Percentiles rank a stretch among this genome's conserved stretches.
phyloP scores from a whole-genome alignment of 176 grass and related monocot genomes.

The Carex scoparia region DNA sequence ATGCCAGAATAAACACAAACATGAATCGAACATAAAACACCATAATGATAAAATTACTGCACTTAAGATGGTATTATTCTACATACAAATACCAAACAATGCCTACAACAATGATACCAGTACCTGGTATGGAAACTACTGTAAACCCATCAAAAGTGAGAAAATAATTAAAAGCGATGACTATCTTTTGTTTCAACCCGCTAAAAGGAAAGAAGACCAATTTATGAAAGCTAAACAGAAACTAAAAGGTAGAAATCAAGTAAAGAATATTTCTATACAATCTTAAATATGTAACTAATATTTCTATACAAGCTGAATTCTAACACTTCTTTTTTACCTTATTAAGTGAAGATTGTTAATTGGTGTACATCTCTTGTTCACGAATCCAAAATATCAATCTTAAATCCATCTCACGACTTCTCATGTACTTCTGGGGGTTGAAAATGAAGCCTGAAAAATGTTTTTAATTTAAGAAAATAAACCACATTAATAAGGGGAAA shows the following conservation, averaged over 20 bases:
- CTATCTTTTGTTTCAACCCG: slow-evolving; percentile 8
- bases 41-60: not conserved
- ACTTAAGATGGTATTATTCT: not conserved
- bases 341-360: slow-evolving; percentile 2
- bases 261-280: slow-evolving; percentile 20
- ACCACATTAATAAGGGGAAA: not conserved
- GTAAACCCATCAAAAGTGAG: not conserved
- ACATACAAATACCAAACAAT: not conserved
- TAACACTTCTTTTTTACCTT: slow-evolving; percentile 1
- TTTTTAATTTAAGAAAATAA: slow-evolving; percentile 6
- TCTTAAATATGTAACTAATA: not conserved
- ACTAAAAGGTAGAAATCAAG: not conserved
- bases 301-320: not conserved
- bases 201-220: not conserved
- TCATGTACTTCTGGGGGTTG: not conserved
- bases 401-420: slow-evolving; percentile 8
- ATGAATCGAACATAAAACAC: not conserved
- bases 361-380: not conserved
- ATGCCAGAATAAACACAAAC: not conserved
- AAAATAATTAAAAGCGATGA: not conserved
- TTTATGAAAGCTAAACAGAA: not conserved
- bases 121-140: not conserved
- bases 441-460: slow-evolving; percentile 13
- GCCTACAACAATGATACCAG: not conserved
- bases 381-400: not conserved